Percentiles rank a stretch among this genome's conserved stretches.
Conservation (phyloP, 2,329 filamentous ascomycete genomes). For the Cladosporium velox region DNA sequence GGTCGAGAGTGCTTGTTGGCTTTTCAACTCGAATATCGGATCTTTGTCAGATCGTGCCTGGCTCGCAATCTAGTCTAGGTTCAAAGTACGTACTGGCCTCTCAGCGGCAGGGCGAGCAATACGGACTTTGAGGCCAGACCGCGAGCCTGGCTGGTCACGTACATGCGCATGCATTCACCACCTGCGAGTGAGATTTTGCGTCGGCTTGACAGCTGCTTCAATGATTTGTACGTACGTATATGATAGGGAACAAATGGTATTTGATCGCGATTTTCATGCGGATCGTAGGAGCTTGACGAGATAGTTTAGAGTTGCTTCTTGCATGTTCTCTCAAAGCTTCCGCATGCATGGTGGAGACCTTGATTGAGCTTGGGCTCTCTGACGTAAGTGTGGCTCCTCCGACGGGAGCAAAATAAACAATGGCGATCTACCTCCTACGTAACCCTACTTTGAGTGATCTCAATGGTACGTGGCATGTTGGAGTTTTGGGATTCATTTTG, state of each 20-base stretch:
- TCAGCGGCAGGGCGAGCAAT: too few relatives aligned
- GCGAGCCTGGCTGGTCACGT: too few relatives aligned
- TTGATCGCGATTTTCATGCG: background rate
- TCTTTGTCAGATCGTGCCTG: background rate
- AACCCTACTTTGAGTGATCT: background rate
- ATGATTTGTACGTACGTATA: background rate
- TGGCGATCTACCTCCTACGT: background rate
- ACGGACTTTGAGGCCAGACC: too few relatives aligned
- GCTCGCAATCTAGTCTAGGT: too few relatives aligned
- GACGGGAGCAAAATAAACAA: background rate
- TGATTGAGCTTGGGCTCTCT: slow-evolving; percentile 2
- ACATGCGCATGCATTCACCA: background rate
- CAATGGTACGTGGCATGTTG: background rate
- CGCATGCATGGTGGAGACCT: background rate
- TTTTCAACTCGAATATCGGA: background rate
- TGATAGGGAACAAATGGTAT: background rate
- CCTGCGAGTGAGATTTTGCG: background rate
- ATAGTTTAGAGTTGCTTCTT: background rate
- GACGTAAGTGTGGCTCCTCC: slow-evolving; percentile 5
- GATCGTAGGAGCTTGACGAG: background rate
- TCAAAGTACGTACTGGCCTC: too few relatives aligned
- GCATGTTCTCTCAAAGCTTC: background rate
- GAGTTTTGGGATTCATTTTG: too few relatives aligned
- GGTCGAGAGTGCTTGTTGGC: background rate
- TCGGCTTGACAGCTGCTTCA: background rate